Evolutionary conservation across 1,284 basidiomycete species (phyloP).

Genomic region (Cystobasidium sp.): DNA sequence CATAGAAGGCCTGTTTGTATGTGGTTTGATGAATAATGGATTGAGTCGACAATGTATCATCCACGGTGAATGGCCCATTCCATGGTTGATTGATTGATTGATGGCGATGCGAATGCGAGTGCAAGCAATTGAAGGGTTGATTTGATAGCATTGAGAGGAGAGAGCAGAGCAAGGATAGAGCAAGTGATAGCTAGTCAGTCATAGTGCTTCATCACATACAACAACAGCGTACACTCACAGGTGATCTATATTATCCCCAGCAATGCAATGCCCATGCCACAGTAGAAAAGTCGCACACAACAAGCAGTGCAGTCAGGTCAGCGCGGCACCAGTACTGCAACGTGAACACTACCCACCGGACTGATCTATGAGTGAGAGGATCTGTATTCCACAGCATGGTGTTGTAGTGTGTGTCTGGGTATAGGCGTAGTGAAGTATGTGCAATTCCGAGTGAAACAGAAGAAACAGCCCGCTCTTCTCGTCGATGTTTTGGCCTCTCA

Average conservation of each 20-base stretch:
- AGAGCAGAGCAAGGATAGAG: neutral
- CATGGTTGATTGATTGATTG: too few species aligned
- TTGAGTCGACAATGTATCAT: too few species aligned
- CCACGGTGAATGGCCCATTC: too few species aligned
- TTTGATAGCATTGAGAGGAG: neutral
- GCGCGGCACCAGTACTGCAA: neutral
- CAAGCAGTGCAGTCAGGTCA: slow-evolving; percentile 5
- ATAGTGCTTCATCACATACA: neutral
- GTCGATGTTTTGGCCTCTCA: too few species aligned
- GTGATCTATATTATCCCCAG: slow-evolving; percentile 4
- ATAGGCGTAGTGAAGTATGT: neutral
- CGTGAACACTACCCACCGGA: slow-evolving; percentile 20
- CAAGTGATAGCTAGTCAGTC: too few species aligned
- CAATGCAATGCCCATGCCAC: neutral
- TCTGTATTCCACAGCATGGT: slow-evolving; percentile 41
- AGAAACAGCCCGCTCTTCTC: neutral
- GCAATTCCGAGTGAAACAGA: neutral
- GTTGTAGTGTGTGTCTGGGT: neutral
- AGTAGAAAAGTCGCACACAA: slow-evolving; percentile 17
- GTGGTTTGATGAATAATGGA: neutral
- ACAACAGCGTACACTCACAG: neutral
- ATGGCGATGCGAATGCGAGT: slow-evolving; percentile 6
- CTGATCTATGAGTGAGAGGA: slow-evolving; percentile 37
- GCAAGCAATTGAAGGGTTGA: neutral
- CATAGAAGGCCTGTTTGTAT: slow-evolving; percentile 36